Conservation (phyloP, 1,139 yeast genomes). For the Pichia terricola region DNA sequence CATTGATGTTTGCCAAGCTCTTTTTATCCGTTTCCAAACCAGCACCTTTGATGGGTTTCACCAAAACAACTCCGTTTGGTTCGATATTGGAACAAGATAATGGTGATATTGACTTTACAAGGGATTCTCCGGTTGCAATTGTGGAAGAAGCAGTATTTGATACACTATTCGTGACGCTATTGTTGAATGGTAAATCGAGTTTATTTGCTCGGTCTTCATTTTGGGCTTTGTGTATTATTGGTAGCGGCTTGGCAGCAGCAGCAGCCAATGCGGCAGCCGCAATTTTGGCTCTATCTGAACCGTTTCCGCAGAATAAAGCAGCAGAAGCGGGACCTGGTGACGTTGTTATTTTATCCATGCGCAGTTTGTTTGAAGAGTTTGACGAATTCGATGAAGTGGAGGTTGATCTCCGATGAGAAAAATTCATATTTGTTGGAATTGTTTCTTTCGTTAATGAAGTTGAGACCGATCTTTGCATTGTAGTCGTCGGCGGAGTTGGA, state of each 20-base stretch:
- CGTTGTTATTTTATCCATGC: slow-evolving; percentile 14
- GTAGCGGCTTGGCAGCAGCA: slow-evolving; percentile 59
- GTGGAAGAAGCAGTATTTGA: background rate
- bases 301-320: slow-evolving; percentile 29
- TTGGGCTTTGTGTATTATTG: slow-evolving; percentile 27
- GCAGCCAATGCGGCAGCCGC: slow-evolving; percentile 70
- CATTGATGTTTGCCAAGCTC: background rate
- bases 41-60: background rate
- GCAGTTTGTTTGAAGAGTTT: background rate
- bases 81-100: too few species aligned
- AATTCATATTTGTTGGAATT: too few species aligned
- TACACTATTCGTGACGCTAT: background rate
- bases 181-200: background rate
- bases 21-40: background rate
- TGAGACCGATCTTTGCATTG: too few species aligned
- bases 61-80: background rate
- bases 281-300: slow-evolving; percentile 40
- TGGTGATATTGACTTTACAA: background rate
- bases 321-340: slow-evolving; percentile 46
- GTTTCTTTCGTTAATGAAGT: too few species aligned
- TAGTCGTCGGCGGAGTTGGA: too few species aligned
- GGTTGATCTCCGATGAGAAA: background rate
- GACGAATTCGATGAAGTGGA: background rate
- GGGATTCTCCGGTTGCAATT: background rate
- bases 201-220: background rate